Evolutionary conservation across 2,329 filamentous ascomycete genomes (phyloP), one percentile per base, ranked within the genome.

Genomic region (Elsinoe ampelina): DNA sequence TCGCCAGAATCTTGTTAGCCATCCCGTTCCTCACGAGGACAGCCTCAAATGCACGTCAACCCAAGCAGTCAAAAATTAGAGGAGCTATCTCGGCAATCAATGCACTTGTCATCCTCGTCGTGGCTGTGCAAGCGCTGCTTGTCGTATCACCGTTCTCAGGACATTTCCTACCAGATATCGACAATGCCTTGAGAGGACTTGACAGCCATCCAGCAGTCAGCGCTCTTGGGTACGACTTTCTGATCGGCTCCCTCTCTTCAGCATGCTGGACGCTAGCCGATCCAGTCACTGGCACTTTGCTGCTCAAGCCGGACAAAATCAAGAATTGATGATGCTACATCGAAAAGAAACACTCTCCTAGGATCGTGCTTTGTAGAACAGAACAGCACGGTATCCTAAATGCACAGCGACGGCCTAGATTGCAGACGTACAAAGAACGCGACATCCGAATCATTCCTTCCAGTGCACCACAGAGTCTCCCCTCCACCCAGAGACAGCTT

Each of bases 161-260:
- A 32, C 50, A 45, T 15, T 39, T 35, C 10, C 19, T 57, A 7
- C 17, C 2, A 26, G 54, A 58, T 20, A 41, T 60, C 26, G n/a
- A 6, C 35, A 5, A 38, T 41, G 13, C 61, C 60, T n/a, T 30
- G 3, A 7, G 5, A 30, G 26, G 26, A 30, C 39, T 69, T 11
- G 58, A 61, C 35, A 61, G 58, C 47, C 67, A 68, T 57, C 67
- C 67, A 8, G 66, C 67, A 6, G 67, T 69, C 6, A 63, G 61
- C 17, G 47, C 66, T 6, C 60, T 69, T 6, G 64, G 65, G 7
- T 63, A 60, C 22, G 67, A 69, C 59, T 62, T 65, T 22, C 3
- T 68, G 0, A 26, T 66, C 30, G 62, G 61, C 38, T 43, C 36
- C 20, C 8, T 19, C n/a, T 30, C 36, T 11, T 55, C 36, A 20